Evolutionary conservation across 345 rosid genomes (phyloP).

Genomic region (Mangifera indica): DNA sequence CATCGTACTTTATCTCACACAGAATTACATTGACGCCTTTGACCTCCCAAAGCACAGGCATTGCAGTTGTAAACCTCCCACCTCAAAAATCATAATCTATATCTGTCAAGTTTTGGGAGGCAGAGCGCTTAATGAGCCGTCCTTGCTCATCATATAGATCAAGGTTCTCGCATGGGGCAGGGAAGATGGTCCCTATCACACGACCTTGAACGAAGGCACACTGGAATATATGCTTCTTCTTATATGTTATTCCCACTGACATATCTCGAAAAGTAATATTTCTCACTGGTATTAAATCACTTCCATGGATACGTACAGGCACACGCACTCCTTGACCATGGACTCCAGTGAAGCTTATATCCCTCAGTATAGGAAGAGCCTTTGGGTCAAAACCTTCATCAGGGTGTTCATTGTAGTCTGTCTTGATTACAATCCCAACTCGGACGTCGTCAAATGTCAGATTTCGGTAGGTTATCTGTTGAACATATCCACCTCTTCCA

Average conservation of each 20-base stretch:
- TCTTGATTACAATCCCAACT: slow-evolving; percentile 88
- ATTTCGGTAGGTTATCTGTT: slow-evolving; percentile 62
- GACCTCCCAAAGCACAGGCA: slow-evolving; percentile 6
- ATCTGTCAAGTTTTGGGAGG: slow-evolving; percentile 70
- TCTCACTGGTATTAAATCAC: slow-evolving; percentile 75
- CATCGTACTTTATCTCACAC: slow-evolving; percentile 8
- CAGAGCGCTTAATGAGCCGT: slow-evolving; percentile 58
- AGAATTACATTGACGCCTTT: slow-evolving; percentile 5
- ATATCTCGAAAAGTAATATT: slow-evolving; percentile 79
- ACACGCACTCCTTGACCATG: slow-evolving; percentile 94
- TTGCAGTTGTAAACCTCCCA: background rate
- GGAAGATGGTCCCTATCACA: slow-evolving; percentile 82
- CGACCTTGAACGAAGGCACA: slow-evolving; percentile 87
- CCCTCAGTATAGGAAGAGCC: slow-evolving; percentile 62
- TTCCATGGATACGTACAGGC: slow-evolving; percentile 92
- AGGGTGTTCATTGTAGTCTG: slow-evolving; percentile 95
- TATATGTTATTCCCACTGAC: slow-evolving; percentile 88
- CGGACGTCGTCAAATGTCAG: slow-evolving; percentile 77
- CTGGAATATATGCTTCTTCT: slow-evolving; percentile 93
- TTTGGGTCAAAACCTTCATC: slow-evolving; percentile 73
- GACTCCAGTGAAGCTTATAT: slow-evolving; percentile 73
- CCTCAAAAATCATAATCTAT: slow-evolving; percentile 75
- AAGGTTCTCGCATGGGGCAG: slow-evolving; percentile 87
- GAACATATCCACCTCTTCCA: slow-evolving; percentile 90
- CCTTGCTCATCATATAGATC: slow-evolving; percentile 80